phyloP scores from a whole-genome alignment of 192 early-diverging fungal species.

The Coemansia sp. region DNA sequence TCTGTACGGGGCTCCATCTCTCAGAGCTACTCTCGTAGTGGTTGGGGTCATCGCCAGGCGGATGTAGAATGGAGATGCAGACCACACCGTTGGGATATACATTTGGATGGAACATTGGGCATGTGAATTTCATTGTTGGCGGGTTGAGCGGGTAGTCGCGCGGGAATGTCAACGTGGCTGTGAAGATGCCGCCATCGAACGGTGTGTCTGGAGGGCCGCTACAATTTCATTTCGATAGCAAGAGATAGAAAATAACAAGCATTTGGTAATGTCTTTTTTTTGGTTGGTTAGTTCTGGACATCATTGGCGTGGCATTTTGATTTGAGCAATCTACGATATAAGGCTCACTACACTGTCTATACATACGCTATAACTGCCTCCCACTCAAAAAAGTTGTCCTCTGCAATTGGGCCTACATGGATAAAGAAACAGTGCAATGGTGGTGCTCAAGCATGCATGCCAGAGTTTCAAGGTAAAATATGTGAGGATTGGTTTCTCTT shows the following conservation, averaged over 20 bases:
- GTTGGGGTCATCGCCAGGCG: constrained; percentile 97
- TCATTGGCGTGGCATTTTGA: not conserved
- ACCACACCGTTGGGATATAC: constrained; percentile 95
- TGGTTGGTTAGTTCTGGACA: not conserved
- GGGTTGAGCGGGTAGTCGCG: constrained; percentile 95
- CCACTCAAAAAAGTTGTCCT: constrained; percentile 65
- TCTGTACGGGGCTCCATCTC: constrained; percentile 97
- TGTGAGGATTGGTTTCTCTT: not conserved
- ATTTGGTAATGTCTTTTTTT: not conserved
- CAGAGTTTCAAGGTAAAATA: too few species aligned
- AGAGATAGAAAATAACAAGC: not conserved
- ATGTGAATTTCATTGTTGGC: constrained; percentile 95
- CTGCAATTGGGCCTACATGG: constrained; percentile 67
- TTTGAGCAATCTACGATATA: too few species aligned
- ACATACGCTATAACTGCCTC: constrained; percentile 43
- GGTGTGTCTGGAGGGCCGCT: constrained; percentile 91
- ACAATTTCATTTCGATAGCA: not conserved
- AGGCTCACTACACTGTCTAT: not conserved
- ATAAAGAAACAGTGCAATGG: not conserved
- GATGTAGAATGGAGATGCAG: constrained; percentile 97
- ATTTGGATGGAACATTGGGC: constrained; percentile 94
- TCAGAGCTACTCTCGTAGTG: constrained; percentile 96
- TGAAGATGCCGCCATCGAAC: constrained; percentile 93
- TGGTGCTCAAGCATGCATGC: too few species aligned
- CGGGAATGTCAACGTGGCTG: constrained; percentile 84